phyloP scores from a whole-genome alignment of 441 rosid genomes.

The Adansonia madagascariensis region DNA sequence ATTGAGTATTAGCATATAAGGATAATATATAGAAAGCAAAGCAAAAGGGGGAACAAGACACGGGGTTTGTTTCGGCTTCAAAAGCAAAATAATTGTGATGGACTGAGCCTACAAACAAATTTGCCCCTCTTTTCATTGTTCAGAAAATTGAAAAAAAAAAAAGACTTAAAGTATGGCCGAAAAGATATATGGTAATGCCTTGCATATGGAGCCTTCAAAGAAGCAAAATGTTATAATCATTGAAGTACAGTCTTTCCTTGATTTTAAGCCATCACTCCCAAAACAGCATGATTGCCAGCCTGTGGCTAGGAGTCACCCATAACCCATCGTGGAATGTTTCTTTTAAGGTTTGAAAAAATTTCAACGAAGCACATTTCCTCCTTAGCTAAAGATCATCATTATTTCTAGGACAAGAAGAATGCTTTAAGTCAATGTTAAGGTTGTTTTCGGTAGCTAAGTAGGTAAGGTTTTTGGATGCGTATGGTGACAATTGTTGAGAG shows the following conservation, averaged over 20 bases:
- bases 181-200: not conserved
- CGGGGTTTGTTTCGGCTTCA: too few species aligned
- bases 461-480: too few species aligned
- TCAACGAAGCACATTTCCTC: not conserved
- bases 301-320: not conserved
- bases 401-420: not conserved
- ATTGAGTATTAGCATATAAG: too few species aligned
- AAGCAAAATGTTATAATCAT: constrained; percentile 12
- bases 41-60: too few species aligned
- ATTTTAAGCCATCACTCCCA: not conserved
- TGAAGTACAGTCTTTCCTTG: constrained; percentile 1
- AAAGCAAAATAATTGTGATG: too few species aligned
- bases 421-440: not conserved
- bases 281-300: not conserved
- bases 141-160: not conserved
- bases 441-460: too few species aligned
- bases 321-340: not conserved
- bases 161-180: not conserved
- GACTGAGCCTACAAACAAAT: too few species aligned
- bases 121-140: not conserved
- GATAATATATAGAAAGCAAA: too few species aligned
- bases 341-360: not conserved
- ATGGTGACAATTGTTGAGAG: too few species aligned
- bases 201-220: not conserved
- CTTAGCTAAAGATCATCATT: not conserved